Evolutionary conservation across 306 rosid genomes (phyloP).

Genomic region (Morella rubra): DNA sequence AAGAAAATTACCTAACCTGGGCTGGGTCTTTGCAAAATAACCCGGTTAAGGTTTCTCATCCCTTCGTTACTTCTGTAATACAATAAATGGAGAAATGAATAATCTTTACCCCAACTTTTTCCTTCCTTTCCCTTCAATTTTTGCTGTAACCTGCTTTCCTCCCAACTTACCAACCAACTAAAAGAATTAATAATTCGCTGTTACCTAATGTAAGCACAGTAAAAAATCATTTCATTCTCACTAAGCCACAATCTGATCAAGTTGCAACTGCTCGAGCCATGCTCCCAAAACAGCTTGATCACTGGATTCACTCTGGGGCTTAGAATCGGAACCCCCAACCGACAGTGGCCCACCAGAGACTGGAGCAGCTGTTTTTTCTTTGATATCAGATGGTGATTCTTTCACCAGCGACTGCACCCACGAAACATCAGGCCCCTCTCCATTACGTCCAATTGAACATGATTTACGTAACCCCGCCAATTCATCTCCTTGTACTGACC

Average conservation of each 20-base stretch:
- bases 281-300: conserved; percentile 81
- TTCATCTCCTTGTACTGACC: conserved; percentile 73
- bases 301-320: conserved; percentile 52
- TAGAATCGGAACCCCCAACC: conserved; percentile 53
- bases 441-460: conserved; percentile 54
- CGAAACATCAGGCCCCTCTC: conserved; percentile 79
- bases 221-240: conserved; percentile 39
- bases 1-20: conserved; percentile 34
- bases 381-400: conserved; percentile 77
- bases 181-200: conserved; percentile 32
- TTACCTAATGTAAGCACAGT: conserved; percentile 38
- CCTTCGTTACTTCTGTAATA: conserved; percentile 34
- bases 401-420: conserved; percentile 88
- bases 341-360: conserved; percentile 46
- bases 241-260: conserved; percentile 74
- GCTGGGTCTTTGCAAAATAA: conserved; percentile 35
- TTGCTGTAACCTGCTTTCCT: conserved; percentile 24
- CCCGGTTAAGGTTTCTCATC: conserved; percentile 32
- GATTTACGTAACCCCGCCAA: conserved; percentile 43
- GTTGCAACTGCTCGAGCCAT: conserved; percentile 93
- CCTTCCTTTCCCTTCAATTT: conserved; percentile 23
- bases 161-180: conserved; percentile 22
- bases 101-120: conserved; percentile 20
- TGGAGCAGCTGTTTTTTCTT: conserved; percentile 45
- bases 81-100: conserved; percentile 37